phyloP scores from a whole-genome alignment of 371 early-diverging fungal species.

The Coelomomyces lativittatus region DNA sequence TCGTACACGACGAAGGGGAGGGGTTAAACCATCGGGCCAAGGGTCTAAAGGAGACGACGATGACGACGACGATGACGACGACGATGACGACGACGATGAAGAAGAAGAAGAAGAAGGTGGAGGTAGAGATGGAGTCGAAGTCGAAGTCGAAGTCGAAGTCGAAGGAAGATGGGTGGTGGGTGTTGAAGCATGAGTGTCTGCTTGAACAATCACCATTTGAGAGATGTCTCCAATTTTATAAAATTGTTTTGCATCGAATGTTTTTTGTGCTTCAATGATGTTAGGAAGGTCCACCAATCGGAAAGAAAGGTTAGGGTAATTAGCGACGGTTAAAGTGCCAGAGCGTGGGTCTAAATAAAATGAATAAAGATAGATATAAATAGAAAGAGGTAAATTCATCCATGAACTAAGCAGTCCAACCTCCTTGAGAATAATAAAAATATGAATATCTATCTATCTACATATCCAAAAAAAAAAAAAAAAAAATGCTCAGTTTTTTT shows the following conservation, averaged over 20 bases:
- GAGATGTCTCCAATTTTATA: slow-evolving; percentile 95
- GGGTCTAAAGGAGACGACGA: slow-evolving; percentile 31
- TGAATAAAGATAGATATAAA: not conserved
- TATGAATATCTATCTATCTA: not conserved
- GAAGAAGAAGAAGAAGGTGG: slow-evolving; percentile 5
- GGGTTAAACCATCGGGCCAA: slow-evolving; percentile 75
- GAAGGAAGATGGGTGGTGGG: too few relatives aligned
- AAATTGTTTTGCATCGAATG: slow-evolving; percentile 80
- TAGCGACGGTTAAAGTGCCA: slow-evolving; percentile 48
- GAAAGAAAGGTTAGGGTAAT: slow-evolving; percentile 34
- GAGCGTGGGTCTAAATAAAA: slow-evolving; percentile 40
- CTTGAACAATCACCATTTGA: slow-evolving; percentile 31
- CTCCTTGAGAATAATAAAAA: not conserved
- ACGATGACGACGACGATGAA: slow-evolving; percentile 7
- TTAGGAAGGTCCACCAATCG: slow-evolving; percentile 82
- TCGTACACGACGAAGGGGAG: slow-evolving; percentile 69
- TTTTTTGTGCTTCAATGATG: slow-evolving; percentile 89
- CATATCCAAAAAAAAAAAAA: not conserved
- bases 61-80: slow-evolving; percentile 6
- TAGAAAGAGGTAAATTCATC: not conserved
- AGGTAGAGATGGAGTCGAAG: slow-evolving; percentile 40
- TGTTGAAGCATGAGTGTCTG: not conserved
- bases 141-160: not conserved
- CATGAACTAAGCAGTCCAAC: not conserved
- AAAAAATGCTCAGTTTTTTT: too few relatives aligned